These are phyloP conservation scores for Cercospora nicotianae DNA, from an alignment of 2,329 filamentous ascomycete genomes.

Conservation along the genomic window DNA sequence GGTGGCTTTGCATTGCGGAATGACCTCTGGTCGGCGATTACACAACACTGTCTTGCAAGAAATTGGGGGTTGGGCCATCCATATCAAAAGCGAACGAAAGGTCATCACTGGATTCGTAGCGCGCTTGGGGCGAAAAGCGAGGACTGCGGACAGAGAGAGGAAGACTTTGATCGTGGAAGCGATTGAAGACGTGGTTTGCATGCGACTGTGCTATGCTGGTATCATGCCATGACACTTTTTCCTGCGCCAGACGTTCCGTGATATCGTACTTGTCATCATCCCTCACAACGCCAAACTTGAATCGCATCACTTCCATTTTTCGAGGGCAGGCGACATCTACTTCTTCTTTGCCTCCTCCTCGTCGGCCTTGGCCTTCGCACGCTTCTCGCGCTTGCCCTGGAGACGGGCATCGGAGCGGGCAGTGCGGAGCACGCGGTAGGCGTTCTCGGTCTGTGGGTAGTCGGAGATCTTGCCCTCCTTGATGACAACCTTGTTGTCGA, in stretches of 20 bases:
- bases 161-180: conserved; percentile 19
- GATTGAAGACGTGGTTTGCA: conserved; percentile 30
- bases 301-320: conserved; percentile 27
- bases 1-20: background rate
- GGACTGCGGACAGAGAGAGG: background rate
- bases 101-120: background rate
- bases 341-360: conserved; percentile 79
- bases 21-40: background rate
- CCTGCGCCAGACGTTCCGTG: conserved; percentile 28
- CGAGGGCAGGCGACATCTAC: conserved; percentile 51
- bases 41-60: background rate
- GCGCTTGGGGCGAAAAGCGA: background rate
- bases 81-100: background rate
- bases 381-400: conserved; percentile 87
- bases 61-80: background rate
- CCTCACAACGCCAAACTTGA: conserved; percentile 29
- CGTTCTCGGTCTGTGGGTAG: conserved; percentile 72
- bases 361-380: conserved; percentile 82
- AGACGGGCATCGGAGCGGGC: conserved; percentile 80
- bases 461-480: conserved; percentile 77
- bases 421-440: conserved; percentile 81
- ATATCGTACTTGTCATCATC: conserved; percentile 23
- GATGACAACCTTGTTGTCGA: conserved; percentile 70
- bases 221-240: conserved; percentile 23
- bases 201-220: conserved; percentile 29